phyloP scores from a whole-genome alignment of 163 green algal genomes.

The Volvox carteri region DNA sequence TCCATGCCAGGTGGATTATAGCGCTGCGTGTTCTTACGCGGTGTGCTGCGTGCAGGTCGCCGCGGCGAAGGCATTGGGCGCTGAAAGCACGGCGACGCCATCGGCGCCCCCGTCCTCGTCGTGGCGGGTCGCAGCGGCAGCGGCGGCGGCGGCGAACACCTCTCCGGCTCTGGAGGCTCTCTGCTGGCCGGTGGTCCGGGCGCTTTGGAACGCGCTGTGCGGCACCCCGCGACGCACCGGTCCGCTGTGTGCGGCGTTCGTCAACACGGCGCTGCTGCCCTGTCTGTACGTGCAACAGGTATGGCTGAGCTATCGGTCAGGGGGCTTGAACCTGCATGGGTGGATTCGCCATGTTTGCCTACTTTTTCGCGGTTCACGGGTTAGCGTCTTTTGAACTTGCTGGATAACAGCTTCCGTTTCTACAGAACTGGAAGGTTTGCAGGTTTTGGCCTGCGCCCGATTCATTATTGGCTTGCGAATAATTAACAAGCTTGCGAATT shows the following conservation, averaged over 20 bases:
- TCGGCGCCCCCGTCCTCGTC: not conserved
- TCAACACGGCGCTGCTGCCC: conserved; percentile 50
- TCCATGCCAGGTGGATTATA: too few relatives aligned
- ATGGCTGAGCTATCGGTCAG: too few relatives aligned
- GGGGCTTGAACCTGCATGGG: too few relatives aligned
- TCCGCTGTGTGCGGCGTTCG: conserved; percentile 52
- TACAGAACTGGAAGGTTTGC: too few relatives aligned
- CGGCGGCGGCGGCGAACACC: not conserved
- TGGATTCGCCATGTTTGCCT: too few relatives aligned
- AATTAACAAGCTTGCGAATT: too few relatives aligned
- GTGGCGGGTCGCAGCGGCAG: not conserved
- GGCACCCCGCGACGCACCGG: conserved; percentile 24
- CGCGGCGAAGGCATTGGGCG: conserved; percentile 5
- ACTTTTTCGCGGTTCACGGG: too few relatives aligned
- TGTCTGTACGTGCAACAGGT: conserved; percentile 38
- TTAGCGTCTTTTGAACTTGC: too few relatives aligned
- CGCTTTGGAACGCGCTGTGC: conserved; percentile 51
- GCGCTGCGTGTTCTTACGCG: too few relatives aligned
- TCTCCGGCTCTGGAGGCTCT: not conserved
- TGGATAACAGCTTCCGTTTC: too few relatives aligned
- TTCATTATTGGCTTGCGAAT: too few relatives aligned
- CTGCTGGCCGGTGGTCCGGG: conserved; percentile 38
- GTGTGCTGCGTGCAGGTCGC: not conserved
- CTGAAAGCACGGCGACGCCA: not conserved
- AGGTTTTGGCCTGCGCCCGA: too few relatives aligned